Evolutionary conservation across 495 filamentous ascomycete genomes (phyloP), one percentile per base, ranked within the genome.

Genomic region (Penicillium arizonense): DNA sequence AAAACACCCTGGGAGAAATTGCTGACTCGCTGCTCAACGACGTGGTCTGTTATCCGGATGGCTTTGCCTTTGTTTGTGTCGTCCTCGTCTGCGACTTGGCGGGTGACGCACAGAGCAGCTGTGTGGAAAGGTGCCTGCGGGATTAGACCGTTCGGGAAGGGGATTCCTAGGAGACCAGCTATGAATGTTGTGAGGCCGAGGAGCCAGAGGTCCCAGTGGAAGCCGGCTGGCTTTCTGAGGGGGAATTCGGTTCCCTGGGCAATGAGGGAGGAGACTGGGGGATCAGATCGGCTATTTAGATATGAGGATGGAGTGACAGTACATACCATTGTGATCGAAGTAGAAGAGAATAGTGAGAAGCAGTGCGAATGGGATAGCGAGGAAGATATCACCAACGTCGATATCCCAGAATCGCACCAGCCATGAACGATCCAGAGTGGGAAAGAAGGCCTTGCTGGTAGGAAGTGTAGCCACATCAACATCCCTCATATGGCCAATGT

Each of bases 51-150:
- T 47, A 82, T 65, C 39, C 82, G 82, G 37, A 81, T 71, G 44
- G 81, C 75, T 60, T 87, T 84, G 53, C 83, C 79, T 57, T 87
- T 87, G 48, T 80, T 71, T 24, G 75, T 77, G 57, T 79, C 73
- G 56, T 84, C 79, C 43, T 75, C 64, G 59, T 85, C 81, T 4
- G 78, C 61, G n/a, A 85, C 75, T 38, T 82, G 76, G 32, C 78
- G 77, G 4, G 85, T 89, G 42, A 91, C 87, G 65, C 88, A 91
- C 36, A 95, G 84, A 3, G 88, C 83, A 20, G 84, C 82, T 7
- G 93, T 97, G 70, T 96, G 92, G 74, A 96, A 95, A 3, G 93
- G 93, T 0, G 91, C 93, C 71, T 97, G 93, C 0, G 89, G 89
- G 59, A 94, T 90, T 21, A 97, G 85, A 5, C 93, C 93, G 63